These are phyloP conservation scores for Cercis canadensis DNA, from an alignment of 306 rosid species.

Conservation along the genomic window DNA sequence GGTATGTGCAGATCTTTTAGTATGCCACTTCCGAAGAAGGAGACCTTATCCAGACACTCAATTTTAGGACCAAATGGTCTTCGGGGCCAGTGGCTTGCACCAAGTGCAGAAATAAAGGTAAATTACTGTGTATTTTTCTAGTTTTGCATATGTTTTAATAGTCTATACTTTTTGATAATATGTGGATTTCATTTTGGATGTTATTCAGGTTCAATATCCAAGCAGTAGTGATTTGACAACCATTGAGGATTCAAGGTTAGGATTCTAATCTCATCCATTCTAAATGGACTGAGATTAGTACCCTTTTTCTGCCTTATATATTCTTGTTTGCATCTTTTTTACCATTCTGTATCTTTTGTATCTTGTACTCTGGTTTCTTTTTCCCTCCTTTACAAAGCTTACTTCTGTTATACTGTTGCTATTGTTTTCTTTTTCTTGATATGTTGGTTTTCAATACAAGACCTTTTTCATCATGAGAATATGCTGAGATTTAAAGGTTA, in stretches of 20 bases:
- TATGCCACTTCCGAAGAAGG: conserved; percentile 76
- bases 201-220: conserved; percentile 86
- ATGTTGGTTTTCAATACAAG: conserved; percentile 12
- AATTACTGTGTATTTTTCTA: conserved; percentile 17
- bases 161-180: conserved; percentile 16
- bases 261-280: conserved; percentile 11
- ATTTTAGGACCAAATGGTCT: conserved; percentile 95
- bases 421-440: neutral
- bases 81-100: conserved; percentile 89
- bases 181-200: conserved; percentile 11
- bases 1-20: conserved; percentile 68
- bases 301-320: conserved; percentile 17
- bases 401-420: neutral
- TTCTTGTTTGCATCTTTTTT: conserved; percentile 31
- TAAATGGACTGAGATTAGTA: conserved; percentile 23
- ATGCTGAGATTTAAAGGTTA: no score
- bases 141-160: conserved; percentile 26
- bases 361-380: conserved; percentile 25
- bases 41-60: conserved; percentile 95
- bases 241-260: conserved; percentile 66
- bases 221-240: conserved; percentile 65
- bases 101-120: conserved; percentile 78
- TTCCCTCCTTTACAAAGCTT: conserved; percentile 12
- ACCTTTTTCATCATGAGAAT: neutral
- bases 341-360: conserved; percentile 10